Evolutionary conservation across 1,284 basidiomycete genomes (phyloP), one percentile per base, ranked within the genome.

Genomic region (Mycena sp.): DNA sequence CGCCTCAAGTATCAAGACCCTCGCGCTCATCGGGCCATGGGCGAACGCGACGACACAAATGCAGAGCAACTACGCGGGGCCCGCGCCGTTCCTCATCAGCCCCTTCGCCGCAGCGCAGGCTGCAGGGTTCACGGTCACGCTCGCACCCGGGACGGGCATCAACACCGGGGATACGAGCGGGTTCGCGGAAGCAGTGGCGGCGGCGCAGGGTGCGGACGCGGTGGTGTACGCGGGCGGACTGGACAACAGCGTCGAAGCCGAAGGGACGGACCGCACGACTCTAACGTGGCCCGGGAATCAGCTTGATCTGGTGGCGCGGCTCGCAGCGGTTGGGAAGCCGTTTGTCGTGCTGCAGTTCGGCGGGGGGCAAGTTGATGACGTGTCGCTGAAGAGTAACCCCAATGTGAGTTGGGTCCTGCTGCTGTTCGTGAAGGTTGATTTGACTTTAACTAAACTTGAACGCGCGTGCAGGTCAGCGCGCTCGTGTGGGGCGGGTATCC

Each of bases 201-300:
- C 91, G 10, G 86, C 87, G 9, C 77, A 81, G 28, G 86, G 88
- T 64, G 88, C 84, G 26, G 83, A 87, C 63, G 80, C 75, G 17
- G 71, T 91, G 29, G 80, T 85, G 26, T 88, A 87, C 64, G 82
- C 89, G 37, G 91, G 89, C 29, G 78, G 85, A 32, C 80, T 89
- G 61, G 77, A 85, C 71, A 66, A 83, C 67, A 74, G 80, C 58
- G 74, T 89, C 67, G 82, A 87, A 74, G 74, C 80, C 61, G 82
- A 89, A 76, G 72, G 75, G 61, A 61, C 78, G 69, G 82, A 89
- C 76, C 73, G 86, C 56, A 71, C 79, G 69, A 73, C 80, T 65
- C 78, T 90, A 68, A 76, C 77, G 11, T 87, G 85, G 85, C 84
- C 85, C 0, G 83, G 84, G 5, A 80, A 80, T 60, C 85, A 87